Percentiles rank a stretch among this genome's conserved stretches.
phyloP scores from a whole-genome alignment of 2,329 filamentous ascomycete species.

The Paramyrothecium sp. region DNA sequence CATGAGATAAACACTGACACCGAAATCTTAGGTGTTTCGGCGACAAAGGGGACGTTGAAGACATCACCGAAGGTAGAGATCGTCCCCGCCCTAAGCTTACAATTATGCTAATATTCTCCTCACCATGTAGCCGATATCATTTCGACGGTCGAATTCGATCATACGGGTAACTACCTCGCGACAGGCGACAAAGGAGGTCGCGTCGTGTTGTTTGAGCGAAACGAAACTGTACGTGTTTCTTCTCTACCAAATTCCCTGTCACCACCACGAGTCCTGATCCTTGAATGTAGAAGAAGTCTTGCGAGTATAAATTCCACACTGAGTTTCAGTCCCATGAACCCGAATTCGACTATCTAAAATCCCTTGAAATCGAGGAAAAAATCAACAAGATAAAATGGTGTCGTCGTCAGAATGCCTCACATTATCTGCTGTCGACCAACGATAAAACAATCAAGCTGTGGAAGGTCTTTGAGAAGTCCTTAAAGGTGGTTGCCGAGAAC shows the following conservation, averaged over 20 bases:
- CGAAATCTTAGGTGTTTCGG: slow-evolving; percentile 79
- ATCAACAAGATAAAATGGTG: slow-evolving; percentile 99
- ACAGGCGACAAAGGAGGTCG: slow-evolving; percentile 88
- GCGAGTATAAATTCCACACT: slow-evolving; percentile 99
- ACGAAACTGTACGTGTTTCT: slow-evolving; percentile 75
- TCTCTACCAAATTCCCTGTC: slow-evolving; percentile 26
- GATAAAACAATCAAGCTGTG: slow-evolving; percentile 99
- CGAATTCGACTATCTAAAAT: slow-evolving; percentile 99
- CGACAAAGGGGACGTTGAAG: slow-evolving; percentile 98
- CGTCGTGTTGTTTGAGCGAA: slow-evolving; percentile 85
- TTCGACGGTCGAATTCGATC: slow-evolving; percentile 87
- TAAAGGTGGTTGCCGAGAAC: slow-evolving; percentile 98
- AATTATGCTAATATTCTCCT: slow-evolving; percentile 17
- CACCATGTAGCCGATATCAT: slow-evolving; percentile 74
- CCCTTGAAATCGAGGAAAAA: slow-evolving; percentile 98
- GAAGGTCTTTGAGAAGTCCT: slow-evolving; percentile 99
- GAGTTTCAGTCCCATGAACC: slow-evolving; percentile 99
- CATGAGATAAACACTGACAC: not conserved
- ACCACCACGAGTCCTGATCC: slow-evolving; percentile 11
- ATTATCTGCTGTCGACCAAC: slow-evolving; percentile 97
- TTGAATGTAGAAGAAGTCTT: slow-evolving; percentile 86
- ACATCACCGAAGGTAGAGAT: slow-evolving; percentile 86
- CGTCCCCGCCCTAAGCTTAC: slow-evolving; percentile 9
- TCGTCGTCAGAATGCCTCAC: slow-evolving; percentile 93
- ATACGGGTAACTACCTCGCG: slow-evolving; percentile 84